phyloP scores from a whole-genome alignment of 2,329 filamentous ascomycete species.

The Cyclaneusma minus region DNA sequence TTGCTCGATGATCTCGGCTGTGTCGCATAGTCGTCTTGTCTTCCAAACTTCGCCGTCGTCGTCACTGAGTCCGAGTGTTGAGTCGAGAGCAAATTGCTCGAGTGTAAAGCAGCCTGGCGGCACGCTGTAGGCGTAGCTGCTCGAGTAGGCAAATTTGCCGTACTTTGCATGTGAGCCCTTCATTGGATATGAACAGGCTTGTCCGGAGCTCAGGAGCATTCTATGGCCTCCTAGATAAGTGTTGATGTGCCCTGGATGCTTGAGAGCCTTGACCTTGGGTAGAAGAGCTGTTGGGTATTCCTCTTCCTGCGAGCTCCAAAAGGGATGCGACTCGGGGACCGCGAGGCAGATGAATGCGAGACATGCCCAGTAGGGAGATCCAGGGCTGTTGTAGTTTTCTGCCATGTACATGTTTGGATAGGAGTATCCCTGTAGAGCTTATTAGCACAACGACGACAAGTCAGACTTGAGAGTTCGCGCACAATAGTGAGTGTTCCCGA shows the following conservation, averaged over 20 bases:
- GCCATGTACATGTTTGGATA: slow-evolving; percentile 61
- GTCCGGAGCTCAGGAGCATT: slow-evolving; percentile 60
- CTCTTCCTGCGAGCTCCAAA: slow-evolving; percentile 58
- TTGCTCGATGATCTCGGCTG: slow-evolving; percentile 43
- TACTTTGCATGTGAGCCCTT: slow-evolving; percentile 74
- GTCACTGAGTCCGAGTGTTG: slow-evolving; percentile 60
- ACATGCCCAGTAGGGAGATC: slow-evolving; percentile 54
- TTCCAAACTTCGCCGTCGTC: slow-evolving; percentile 71
- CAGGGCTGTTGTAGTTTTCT: slow-evolving; percentile 61
- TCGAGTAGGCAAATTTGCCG: slow-evolving; percentile 63
- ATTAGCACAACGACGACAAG: neutral
- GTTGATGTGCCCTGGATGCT: slow-evolving; percentile 59
- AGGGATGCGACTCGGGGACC: slow-evolving; percentile 52
- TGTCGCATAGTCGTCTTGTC: slow-evolving; percentile 50
- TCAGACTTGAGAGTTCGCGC: slow-evolving; percentile 1
- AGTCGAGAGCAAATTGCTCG: slow-evolving; percentile 63
- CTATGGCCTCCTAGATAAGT: slow-evolving; percentile 58
- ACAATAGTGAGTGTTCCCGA: slow-evolving; percentile 56
- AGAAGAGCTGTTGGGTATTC: slow-evolving; percentile 36
- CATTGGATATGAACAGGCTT: slow-evolving; percentile 71
- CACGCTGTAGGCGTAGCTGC: slow-evolving; percentile 62
- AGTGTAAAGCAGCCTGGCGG: slow-evolving; percentile 62
- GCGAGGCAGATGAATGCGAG: slow-evolving; percentile 62
- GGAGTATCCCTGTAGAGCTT: slow-evolving; percentile 52
- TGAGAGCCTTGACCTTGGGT: slow-evolving; percentile 42